Conservation (phyloP, 2,329 filamentous ascomycete species). For the Colletotrichum phormii region DNA sequence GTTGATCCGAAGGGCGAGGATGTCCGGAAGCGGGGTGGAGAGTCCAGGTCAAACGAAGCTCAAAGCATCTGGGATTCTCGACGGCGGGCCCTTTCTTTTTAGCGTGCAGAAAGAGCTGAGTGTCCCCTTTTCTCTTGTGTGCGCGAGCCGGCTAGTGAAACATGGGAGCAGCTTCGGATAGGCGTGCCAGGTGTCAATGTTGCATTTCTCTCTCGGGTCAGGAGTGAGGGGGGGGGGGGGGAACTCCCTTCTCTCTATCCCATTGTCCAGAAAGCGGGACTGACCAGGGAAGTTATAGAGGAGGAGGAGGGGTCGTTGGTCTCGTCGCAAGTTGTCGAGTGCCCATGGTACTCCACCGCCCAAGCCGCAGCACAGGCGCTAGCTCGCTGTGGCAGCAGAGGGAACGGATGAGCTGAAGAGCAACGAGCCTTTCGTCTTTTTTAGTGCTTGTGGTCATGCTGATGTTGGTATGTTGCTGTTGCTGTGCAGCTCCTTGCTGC, state of each 20-base stretch:
- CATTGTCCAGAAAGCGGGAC: slow-evolving; percentile 21
- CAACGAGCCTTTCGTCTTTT: background rate
- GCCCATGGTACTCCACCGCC: slow-evolving; percentile 17
- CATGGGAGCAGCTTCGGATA: slow-evolving; percentile 22
- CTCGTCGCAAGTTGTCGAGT: background rate
- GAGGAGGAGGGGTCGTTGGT: slow-evolving; percentile 19
- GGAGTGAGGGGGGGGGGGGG: slow-evolving; percentile 10
- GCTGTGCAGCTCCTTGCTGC: background rate
- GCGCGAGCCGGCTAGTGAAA: slow-evolving; percentile 33
- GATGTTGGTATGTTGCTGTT: background rate
- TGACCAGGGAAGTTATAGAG: slow-evolving; percentile 24
- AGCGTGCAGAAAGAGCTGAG: slow-evolving; percentile 30
- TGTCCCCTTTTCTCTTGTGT: slow-evolving; percentile 33
- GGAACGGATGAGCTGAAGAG: slow-evolving; percentile 1
- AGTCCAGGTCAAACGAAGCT: slow-evolving; percentile 32
- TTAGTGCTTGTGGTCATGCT: background rate
- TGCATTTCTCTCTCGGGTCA: slow-evolving; percentile 29
- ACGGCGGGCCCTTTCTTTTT: slow-evolving; percentile 36
- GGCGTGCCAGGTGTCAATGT: slow-evolving; percentile 23
- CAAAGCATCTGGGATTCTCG: slow-evolving; percentile 31
- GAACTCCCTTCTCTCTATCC: background rate
- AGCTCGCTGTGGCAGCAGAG: slow-evolving; percentile 4
- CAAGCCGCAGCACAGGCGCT: slow-evolving; percentile 30
- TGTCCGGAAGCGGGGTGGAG: slow-evolving; percentile 35
- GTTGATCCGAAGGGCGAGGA: slow-evolving; percentile 17